Evolutionary conservation across 495 filamentous ascomycete species (phyloP).

Genomic region (Neurospora pannonica): DNA sequence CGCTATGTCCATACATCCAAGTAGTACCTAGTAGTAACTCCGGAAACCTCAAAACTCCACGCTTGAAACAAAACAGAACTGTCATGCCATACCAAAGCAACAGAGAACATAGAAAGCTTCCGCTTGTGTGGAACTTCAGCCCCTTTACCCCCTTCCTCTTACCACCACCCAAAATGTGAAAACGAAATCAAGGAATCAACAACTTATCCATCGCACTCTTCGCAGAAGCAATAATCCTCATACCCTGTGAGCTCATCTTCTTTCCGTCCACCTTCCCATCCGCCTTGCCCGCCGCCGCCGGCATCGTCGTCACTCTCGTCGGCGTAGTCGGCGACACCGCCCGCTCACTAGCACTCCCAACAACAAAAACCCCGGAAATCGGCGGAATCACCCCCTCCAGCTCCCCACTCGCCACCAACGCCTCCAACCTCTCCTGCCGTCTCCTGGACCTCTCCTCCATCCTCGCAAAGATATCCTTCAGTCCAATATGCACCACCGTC

Average conservation of each 20-base stretch:
- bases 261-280: not conserved
- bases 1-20: not conserved
- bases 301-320: not conserved
- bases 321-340: not conserved
- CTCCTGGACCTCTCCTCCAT: conserved; percentile 37
- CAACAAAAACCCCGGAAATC: not conserved
- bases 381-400: not conserved
- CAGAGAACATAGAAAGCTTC: not conserved
- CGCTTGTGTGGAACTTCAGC: not conserved
- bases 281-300: not conserved
- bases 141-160: not conserved
- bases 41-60: not conserved
- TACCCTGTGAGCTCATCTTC: conserved; percentile 25
- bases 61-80: not conserved
- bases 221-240: conserved; percentile 40
- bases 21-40: not conserved
- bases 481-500: conserved; percentile 16
- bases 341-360: not conserved
- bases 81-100: not conserved
- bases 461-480: conserved; percentile 40
- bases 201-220: conserved; percentile 38
- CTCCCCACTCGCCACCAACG: conserved; percentile 20
- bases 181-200: conserved; percentile 34
- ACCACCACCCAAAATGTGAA: not conserved
- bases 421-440: conserved; percentile 32